Conservation (phyloP, 2,329 filamentous ascomycete species). For the Xylaria sp. region DNA sequence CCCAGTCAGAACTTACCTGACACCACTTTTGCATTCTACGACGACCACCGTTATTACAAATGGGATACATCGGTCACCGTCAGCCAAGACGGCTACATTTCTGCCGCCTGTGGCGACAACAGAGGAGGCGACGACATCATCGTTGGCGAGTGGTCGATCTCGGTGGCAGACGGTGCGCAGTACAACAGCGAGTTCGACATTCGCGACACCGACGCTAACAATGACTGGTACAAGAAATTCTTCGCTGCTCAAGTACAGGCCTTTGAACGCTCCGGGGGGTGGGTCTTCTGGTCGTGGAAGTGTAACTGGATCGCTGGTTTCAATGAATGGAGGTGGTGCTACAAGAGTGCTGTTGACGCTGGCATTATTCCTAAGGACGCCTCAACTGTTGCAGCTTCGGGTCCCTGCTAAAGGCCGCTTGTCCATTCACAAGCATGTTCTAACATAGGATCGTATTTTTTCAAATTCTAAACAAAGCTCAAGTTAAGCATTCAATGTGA, state of each 20-base stretch:
- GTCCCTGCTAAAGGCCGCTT: constrained; percentile 34
- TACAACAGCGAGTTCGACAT: constrained; percentile 54
- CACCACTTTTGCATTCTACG: constrained; percentile 51
- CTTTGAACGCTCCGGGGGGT: constrained; percentile 65
- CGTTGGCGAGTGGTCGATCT: constrained; percentile 69
- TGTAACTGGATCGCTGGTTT: constrained; percentile 51
- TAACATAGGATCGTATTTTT: neutral
- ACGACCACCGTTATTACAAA: constrained; percentile 51
- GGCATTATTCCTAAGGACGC: constrained; percentile 46
- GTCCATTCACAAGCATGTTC: neutral
- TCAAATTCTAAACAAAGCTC: neutral
- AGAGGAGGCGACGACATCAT: constrained; percentile 57
- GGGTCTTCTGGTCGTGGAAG: constrained; percentile 73
- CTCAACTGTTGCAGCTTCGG: constrained; percentile 37
- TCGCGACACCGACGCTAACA: constrained; percentile 52
- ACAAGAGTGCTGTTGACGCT: constrained; percentile 51
- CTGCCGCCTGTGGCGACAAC: constrained; percentile 58
- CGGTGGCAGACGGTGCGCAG: constrained; percentile 61
- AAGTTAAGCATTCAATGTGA: neutral
- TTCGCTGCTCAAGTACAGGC: constrained; percentile 66
- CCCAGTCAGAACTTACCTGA: constrained; percentile 54
- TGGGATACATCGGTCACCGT: constrained; percentile 59
- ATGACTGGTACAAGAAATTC: constrained; percentile 65
- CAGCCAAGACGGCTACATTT: constrained; percentile 63
- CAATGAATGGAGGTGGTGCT: constrained; percentile 62